Conservation (phyloP, 2,329 filamentous ascomycete species). For the Sporothrix inflata region DNA sequence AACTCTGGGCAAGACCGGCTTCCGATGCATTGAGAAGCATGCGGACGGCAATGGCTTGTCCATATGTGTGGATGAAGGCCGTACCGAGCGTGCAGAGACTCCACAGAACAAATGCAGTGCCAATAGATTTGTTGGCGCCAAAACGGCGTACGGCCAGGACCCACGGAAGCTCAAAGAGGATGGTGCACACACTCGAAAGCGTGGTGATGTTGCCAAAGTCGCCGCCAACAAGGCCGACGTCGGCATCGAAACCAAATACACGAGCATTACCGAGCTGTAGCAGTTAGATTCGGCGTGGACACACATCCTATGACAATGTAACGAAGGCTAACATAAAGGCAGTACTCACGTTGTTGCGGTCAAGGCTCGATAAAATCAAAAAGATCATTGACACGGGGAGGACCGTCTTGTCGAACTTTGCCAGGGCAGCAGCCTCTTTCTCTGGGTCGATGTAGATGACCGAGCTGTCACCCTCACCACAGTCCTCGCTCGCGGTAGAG, state of each 20-base stretch:
- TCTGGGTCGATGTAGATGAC: not conserved
- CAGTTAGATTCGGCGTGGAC: not conserved
- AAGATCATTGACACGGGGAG: not conserved
- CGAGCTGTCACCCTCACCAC: not conserved
- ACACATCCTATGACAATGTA: no score
- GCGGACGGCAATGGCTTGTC: not conserved
- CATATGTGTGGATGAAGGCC: not conserved
- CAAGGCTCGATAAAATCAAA: not conserved
- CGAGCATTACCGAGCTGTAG: not conserved
- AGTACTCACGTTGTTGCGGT: not conserved
- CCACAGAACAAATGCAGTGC: not conserved
- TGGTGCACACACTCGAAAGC: not conserved
- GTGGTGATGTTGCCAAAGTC: conserved; percentile 12
- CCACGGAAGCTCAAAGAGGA: not conserved
- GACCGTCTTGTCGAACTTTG: conserved; percentile 1
- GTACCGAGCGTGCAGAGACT: not conserved
- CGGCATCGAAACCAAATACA: not conserved
- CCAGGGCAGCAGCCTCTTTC: not conserved
- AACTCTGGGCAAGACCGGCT: not conserved
- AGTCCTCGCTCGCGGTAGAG: not conserved
- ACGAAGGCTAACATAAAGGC: no score
- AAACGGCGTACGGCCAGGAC: not conserved
- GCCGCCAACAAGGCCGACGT: not conserved
- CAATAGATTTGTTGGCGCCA: not conserved
- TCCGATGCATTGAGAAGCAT: not conserved